phyloP scores from a whole-genome alignment of 1,284 basidiomycete species.

The Heimioporus punctisporus region DNA sequence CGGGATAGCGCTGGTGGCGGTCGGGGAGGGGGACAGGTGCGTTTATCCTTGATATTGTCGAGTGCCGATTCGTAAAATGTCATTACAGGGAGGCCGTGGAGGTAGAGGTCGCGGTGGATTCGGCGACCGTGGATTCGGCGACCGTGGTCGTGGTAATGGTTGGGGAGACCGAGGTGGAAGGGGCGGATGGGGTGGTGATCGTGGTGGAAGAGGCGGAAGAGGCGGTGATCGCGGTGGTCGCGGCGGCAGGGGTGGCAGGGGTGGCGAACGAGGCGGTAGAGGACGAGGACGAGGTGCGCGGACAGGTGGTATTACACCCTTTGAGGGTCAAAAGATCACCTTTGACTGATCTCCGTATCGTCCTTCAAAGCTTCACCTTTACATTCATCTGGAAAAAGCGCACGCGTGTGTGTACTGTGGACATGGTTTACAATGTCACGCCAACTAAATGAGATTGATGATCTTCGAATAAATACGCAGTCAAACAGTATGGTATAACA shows the following conservation, averaged over 20 bases:
- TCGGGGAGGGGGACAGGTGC: constrained; percentile 39
- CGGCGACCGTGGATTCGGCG: constrained; percentile 26
- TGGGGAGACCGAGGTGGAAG: constrained; percentile 39
- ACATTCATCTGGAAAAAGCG: not conserved
- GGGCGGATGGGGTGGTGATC: too few species aligned
- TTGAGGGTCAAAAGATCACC: constrained; percentile 83
- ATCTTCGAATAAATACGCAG: too few species aligned
- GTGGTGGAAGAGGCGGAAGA: too few species aligned
- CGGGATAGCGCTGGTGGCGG: constrained; percentile 65
- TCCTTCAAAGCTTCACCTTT: not conserved
- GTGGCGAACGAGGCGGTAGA: constrained; percentile 43
- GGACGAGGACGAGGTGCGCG: constrained; percentile 55
- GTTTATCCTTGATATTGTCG: constrained; percentile 33
- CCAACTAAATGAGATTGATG: too few species aligned
- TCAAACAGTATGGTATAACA: too few species aligned
- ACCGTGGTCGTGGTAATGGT: constrained; percentile 35
- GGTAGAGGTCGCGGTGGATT: constrained; percentile 38
- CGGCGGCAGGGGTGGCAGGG: constrained; percentile 33
- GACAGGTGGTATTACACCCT: constrained; percentile 73
- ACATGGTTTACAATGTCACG: too few species aligned
- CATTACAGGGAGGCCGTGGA: constrained; percentile 29
- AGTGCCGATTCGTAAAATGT: constrained; percentile 10
- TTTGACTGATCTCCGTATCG: constrained; percentile 44
- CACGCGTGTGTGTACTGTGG: not conserved
- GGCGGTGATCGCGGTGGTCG: too few species aligned